Evolutionary conservation across 768 basidiomycete species (phyloP).

Genomic region (Naganishia friedmannii): DNA sequence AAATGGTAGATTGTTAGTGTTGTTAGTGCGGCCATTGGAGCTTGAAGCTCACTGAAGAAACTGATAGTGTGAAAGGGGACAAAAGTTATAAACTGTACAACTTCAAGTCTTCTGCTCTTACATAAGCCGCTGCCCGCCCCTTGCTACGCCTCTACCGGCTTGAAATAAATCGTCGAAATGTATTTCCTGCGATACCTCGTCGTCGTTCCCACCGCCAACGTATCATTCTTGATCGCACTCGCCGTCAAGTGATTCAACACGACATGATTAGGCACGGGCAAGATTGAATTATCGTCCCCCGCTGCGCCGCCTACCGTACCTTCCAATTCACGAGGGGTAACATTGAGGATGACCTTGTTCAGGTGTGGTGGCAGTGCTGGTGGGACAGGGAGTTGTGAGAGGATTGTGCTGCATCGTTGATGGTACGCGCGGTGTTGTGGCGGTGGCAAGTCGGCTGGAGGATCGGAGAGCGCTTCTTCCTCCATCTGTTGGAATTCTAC

Average conservation of each 20-base stretch:
- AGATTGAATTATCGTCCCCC: slow-evolving; percentile 78
- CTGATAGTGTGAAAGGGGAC: neutral
- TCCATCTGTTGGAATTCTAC: slow-evolving; percentile 77
- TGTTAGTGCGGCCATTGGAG: too few species aligned
- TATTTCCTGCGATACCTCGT: slow-evolving; percentile 90
- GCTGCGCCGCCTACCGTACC: slow-evolving; percentile 40
- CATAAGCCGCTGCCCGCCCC: neutral
- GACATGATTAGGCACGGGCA: slow-evolving; percentile 89
- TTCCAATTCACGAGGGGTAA: slow-evolving; percentile 43
- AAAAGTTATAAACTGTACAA: neutral
- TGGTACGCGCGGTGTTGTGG: slow-evolving; percentile 17
- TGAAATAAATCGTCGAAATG: slow-evolving; percentile 80
- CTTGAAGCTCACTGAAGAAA: too few species aligned
- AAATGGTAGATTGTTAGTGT: too few species aligned
- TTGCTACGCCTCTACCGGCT: slow-evolving; percentile 54
- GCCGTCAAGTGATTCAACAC: slow-evolving; percentile 92
- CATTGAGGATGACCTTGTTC: slow-evolving; percentile 88
- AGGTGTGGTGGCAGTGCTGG: slow-evolving; percentile 84
- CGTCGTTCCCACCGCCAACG: slow-evolving; percentile 86
- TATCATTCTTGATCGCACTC: slow-evolving; percentile 89
- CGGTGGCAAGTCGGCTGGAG: slow-evolving; percentile 34
- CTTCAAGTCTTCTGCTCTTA: neutral
- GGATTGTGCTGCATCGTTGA: slow-evolving; percentile 4
- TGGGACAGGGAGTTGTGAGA: slow-evolving; percentile 78
- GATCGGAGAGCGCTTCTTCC: slow-evolving; percentile 57